phyloP scores from a whole-genome alignment of 2,329 filamentous ascomycete species.

The Monascus ruber region DNA sequence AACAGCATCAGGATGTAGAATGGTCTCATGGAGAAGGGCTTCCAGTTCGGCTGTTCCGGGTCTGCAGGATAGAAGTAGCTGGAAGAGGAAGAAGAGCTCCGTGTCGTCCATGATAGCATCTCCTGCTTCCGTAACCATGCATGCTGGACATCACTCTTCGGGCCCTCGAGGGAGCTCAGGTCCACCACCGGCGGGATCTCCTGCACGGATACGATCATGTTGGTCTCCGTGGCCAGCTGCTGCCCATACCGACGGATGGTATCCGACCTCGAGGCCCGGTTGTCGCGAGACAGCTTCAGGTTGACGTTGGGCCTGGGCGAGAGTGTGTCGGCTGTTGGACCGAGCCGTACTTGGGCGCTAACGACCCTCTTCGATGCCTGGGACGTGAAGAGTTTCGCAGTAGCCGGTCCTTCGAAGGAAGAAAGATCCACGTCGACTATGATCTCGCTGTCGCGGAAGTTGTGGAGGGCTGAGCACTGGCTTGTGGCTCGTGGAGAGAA shows the following conservation, averaged over 20 bases:
- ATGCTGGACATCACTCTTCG: conserved; percentile 2
- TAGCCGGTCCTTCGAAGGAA: conserved; percentile 7
- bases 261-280: background rate
- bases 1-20: conserved; percentile 20
- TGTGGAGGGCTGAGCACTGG: conserved; percentile 4
- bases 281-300: background rate
- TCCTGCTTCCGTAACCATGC: too few species aligned
- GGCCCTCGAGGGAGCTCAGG: conserved; percentile 29
- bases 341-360: background rate
- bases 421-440: conserved; percentile 9
- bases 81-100: conserved; percentile 12
- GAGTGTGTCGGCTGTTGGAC: background rate
- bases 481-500: conserved; percentile 1
- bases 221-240: conserved; percentile 31
- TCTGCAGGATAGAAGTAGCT: conserved; percentile 24
- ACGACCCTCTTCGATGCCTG: background rate
- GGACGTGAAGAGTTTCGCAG: background rate
- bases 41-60: conserved; percentile 25
- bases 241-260: conserved; percentile 27
- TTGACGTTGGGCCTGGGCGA: background rate
- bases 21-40: conserved; percentile 21
- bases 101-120: too few species aligned
- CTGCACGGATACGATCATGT: conserved; percentile 32
- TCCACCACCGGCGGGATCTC: conserved; percentile 27
- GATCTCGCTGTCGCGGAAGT: conserved; percentile 2